Evolutionary conservation across 2,329 filamentous ascomycete genomes (phyloP), one percentile per base, ranked within the genome.

Genomic region (Westerdykella ornata): DNA sequence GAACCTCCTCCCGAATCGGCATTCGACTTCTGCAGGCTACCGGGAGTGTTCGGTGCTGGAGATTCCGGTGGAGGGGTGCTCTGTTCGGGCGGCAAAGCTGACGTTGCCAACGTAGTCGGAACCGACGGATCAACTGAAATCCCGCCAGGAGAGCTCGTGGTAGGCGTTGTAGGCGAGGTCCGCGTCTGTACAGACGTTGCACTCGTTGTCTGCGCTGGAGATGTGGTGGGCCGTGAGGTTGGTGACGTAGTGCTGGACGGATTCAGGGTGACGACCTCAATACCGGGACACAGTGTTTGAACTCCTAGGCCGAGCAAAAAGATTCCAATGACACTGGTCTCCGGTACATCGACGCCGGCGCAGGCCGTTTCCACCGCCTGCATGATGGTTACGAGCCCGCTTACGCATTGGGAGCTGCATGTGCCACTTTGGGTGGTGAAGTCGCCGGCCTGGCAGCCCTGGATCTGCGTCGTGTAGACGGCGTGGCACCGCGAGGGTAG

Each of bases 1-100:
- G 66, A 70, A n/a, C 70, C 70, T 13, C 69, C 68, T 15, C 68
- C 68, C 11, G 62, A 67, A 18, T 63, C 58, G 15, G 57, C 47
- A 37, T 59, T 65, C 8, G 58, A 59, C 14, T 62, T 57, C 42
- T 68, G 60, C 13, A 51, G 49, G 26, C 52, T 62, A 6, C 53
- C 43, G n/a, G 51, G 49, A 18, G 31, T 35, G 11, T 35, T 42
- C 2, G 47, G 30, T 20, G 32, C 30, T 13, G 40, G 43, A 11
- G 48, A 37, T 8, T 43, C 30, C 20, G 33, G 20, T 18, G 14
- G 42, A 40, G 20, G 41, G 37, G 14, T 38, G 30, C 4, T 17
- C 13, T 33, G 5, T 15, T 11, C 16, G 3, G 16, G 30, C 12
- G n/a, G 36, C 39, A 17, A 14, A 26, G 12, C n/a, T n/a, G 30